A percentile compares a stretch with the other conserved stretches of the same genome.
These are phyloP conservation scores for Pyricularia sp. DNA, from an alignment of 2,329 filamentous ascomycete genomes.

Conservation along the genomic window DNA sequence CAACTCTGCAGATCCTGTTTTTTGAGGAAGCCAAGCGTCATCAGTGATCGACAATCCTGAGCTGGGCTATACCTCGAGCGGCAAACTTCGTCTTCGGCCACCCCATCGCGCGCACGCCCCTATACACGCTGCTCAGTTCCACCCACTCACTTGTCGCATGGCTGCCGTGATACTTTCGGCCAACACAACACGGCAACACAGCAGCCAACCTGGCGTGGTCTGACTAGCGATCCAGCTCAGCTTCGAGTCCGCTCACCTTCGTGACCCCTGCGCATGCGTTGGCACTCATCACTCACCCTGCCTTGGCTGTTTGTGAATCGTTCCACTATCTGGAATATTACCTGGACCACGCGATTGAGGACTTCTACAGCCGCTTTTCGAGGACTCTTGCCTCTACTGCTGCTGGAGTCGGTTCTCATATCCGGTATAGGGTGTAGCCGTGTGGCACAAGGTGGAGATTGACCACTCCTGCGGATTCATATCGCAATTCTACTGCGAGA, in stretches of 20 bases:
- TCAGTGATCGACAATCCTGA: background rate
- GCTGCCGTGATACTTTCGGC: background rate
- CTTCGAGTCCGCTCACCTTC: background rate
- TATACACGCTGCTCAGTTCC: background rate
- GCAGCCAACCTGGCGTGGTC: background rate
- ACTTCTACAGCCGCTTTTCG: background rate
- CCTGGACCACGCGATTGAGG: background rate
- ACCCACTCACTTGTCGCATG: background rate
- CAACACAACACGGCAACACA: background rate
- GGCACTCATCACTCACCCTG: background rate
- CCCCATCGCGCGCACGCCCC: background rate
- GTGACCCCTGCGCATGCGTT: background rate
- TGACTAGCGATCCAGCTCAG: background rate
- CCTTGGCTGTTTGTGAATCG: background rate
- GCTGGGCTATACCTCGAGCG: background rate
- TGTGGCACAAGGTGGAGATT: background rate
- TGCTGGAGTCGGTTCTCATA: background rate
- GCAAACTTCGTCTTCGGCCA: background rate
- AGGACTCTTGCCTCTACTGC: background rate
- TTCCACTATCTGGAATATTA: background rate
- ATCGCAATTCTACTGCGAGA: background rate
- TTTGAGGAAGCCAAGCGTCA: background rate
- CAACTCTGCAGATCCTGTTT: background rate
- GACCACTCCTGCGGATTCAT: background rate
- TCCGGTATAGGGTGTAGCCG: background rate